Conservation (phyloP, 163 green algal species). For the Chlamydomonas reinhardtii region DNA sequence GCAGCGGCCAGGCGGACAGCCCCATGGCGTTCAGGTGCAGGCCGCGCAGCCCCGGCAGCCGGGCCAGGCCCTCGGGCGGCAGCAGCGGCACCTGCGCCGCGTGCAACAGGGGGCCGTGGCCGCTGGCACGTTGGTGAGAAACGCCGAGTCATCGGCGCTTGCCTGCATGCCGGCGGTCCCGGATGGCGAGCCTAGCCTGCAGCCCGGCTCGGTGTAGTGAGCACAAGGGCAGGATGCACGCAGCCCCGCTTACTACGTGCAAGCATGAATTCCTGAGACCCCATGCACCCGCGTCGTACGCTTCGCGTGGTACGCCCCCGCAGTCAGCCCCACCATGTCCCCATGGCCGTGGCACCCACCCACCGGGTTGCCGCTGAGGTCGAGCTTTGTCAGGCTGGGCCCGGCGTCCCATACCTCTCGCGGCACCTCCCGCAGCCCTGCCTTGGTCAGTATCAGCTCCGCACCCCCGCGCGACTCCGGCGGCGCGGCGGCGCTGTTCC, state of each 20-base stretch:
- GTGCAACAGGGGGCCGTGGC: too few relatives aligned
- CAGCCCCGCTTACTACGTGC: too few relatives aligned
- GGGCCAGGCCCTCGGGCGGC: constrained; percentile 7
- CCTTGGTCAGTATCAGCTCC: constrained; percentile 46
- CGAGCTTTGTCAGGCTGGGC: constrained; percentile 2
- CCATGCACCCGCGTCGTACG: too few relatives aligned
- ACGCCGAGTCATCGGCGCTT: too few relatives aligned
- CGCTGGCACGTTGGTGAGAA: too few relatives aligned
- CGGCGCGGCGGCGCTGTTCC: background rate
- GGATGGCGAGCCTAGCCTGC: too few relatives aligned
- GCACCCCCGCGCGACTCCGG: background rate
- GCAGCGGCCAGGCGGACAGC: constrained; percentile 58
- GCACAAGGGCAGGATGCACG: too few relatives aligned
- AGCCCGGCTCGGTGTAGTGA: too few relatives aligned
- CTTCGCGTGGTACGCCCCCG: too few relatives aligned
- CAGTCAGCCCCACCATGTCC: background rate
- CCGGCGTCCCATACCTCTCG: constrained; percentile 50
- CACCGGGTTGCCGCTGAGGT: constrained; percentile 47
- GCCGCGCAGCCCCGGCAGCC: constrained; percentile 22
- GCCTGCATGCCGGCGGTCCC: too few relatives aligned
- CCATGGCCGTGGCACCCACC: background rate
- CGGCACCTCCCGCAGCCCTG: constrained; percentile 50
- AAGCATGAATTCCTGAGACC: too few relatives aligned
- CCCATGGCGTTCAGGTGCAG: constrained; percentile 56
- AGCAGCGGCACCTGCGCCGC: background rate